Evolutionary conservation across 495 filamentous ascomycete genomes (phyloP).

Genomic region (Aspergillus panamensis): DNA sequence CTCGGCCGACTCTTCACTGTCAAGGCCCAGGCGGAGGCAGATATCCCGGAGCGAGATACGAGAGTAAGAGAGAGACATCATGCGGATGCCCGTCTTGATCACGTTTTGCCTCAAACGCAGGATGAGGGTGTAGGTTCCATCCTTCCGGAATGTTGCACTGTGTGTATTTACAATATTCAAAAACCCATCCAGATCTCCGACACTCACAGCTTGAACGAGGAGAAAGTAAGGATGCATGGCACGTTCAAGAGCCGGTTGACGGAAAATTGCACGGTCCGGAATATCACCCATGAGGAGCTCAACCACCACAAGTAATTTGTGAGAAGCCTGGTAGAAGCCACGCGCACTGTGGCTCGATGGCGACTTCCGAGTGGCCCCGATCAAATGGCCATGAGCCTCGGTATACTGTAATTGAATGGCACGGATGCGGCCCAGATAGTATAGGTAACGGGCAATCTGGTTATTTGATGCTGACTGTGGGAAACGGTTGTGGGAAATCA

Average conservation of each 20-base stretch:
- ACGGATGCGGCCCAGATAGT: conserved; percentile 92
- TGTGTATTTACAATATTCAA: conserved; percentile 75
- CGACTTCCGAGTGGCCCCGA: conserved; percentile 88
- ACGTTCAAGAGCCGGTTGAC: conserved; percentile 76
- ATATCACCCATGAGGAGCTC: conserved; percentile 99
- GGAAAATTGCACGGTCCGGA: conserved; percentile 90
- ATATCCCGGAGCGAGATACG: conserved; percentile 97
- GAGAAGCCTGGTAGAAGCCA: conserved; percentile 92
- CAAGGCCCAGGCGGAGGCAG: conserved; percentile 88
- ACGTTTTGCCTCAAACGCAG: conserved; percentile 94
- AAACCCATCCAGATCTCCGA: conserved; percentile 91
- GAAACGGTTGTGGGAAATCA: conserved; percentile 93
- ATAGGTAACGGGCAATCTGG: conserved; percentile 93
- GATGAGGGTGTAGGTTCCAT: conserved; percentile 94
- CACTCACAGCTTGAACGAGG: conserved; percentile 90
- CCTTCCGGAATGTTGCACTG: conserved; percentile 79
- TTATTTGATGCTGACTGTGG: conserved; percentile 92
- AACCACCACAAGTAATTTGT: conserved; percentile 89
- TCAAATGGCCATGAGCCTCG: conserved; percentile 91
- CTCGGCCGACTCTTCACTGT: conserved; percentile 92
- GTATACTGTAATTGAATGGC: conserved; percentile 95
- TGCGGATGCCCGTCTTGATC: conserved; percentile 98
- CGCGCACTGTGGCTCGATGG: conserved; percentile 83
- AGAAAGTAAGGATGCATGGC: conserved; percentile 88
- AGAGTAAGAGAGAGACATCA: conserved; percentile 97